Evolutionary conservation across 2,329 filamentous ascomycete genomes (phyloP).

Genomic region (Fusarium nodosum): DNA sequence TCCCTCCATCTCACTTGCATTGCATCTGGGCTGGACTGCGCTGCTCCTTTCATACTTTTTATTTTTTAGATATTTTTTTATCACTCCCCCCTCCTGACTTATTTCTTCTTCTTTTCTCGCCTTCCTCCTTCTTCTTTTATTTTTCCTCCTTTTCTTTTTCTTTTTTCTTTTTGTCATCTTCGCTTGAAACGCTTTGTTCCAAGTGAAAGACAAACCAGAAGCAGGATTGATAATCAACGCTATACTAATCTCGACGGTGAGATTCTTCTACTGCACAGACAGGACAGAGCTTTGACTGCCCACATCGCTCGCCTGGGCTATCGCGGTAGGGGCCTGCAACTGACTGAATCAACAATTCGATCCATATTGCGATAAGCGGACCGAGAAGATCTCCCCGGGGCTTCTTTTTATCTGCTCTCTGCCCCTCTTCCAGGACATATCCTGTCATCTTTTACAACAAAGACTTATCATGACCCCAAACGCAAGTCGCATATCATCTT

Average conservation of each 20-base stretch:
- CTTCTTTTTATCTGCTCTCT: slow-evolving; percentile 33
- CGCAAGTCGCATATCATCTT: slow-evolving; percentile 55
- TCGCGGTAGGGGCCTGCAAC: slow-evolving; percentile 26
- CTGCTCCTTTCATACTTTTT: slow-evolving; percentile 1
- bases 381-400: slow-evolving; percentile 27
- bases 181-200: slow-evolving; percentile 28
- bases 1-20: slow-evolving; percentile 41
- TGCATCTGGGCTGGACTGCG: slow-evolving; percentile 13
- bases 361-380: slow-evolving; percentile 36
- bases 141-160: slow-evolving; percentile 5
- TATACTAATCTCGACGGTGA: slow-evolving; percentile 22
- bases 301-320: slow-evolving; percentile 29
- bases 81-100: slow-evolving; percentile 15
- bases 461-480: slow-evolving; percentile 59
- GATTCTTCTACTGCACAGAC: slow-evolving; percentile 27
- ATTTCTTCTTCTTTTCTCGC: slow-evolving; percentile 3
- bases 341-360: slow-evolving; percentile 20
- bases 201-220: slow-evolving; percentile 42
- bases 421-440: slow-evolving; percentile 35
- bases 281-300: slow-evolving; percentile 17
- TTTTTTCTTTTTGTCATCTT: slow-evolving; percentile 36
- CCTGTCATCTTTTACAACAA: slow-evolving; percentile 30
- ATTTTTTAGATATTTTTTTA: slow-evolving; percentile 17
- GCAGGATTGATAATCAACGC: slow-evolving; percentile 25
- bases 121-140: slow-evolving; percentile 13